These are phyloP conservation scores for Eucalyptus marginata DNA, from an alignment of 345 rosid species.

Conservation along the genomic window DNA sequence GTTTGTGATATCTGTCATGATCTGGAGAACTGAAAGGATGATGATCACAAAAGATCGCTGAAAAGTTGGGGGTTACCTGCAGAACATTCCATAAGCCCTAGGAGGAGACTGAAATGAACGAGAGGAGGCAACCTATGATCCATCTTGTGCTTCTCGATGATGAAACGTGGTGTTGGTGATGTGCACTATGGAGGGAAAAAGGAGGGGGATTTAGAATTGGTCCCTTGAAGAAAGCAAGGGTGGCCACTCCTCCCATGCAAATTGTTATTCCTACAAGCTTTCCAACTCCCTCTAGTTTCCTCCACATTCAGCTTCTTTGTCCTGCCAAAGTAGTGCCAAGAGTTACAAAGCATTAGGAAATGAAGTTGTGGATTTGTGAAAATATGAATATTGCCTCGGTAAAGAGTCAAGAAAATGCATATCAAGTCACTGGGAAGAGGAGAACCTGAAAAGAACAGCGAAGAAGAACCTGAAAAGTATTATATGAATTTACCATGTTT, in stretches of 20 bases:
- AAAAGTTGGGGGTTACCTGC: background rate
- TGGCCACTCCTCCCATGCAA: no score
- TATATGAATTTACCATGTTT: background rate
- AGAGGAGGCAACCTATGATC: background rate
- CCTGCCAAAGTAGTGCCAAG: no score
- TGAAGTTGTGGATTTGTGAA: background rate
- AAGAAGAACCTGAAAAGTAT: background rate
- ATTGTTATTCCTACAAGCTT: no score
- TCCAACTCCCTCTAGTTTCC: no score
- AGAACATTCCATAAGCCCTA: background rate
- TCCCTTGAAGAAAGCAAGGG: no score
- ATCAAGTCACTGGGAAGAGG: background rate
- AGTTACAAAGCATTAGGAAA: background rate
- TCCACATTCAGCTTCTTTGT: no score
- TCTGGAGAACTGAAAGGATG: background rate
- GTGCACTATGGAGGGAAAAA: no score
- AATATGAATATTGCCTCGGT: background rate
- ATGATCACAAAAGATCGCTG: background rate
- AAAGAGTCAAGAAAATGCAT: background rate
- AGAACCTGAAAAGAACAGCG: conserved; percentile 5
- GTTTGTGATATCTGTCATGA: background rate
- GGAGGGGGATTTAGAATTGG: background rate
- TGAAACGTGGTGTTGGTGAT: no score
- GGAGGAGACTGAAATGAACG: background rate
- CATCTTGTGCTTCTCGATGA: background rate